Evolutionary conservation across 2,329 filamentous ascomycete species (phyloP), one percentile per base, ranked within the genome.

Genomic region (Aspergillus arachidicola): DNA sequence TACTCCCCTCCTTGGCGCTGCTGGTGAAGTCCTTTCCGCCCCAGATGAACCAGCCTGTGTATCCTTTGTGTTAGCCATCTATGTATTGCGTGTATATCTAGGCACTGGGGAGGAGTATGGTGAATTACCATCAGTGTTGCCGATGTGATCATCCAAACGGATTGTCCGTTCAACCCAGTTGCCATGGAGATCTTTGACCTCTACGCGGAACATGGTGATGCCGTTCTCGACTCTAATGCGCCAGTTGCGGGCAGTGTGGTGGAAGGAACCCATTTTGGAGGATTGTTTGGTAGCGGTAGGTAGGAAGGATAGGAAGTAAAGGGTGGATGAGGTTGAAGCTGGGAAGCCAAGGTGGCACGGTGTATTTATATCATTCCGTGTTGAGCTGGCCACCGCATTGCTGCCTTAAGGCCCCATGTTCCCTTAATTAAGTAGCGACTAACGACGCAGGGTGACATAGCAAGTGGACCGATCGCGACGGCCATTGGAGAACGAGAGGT

Each of bases 11-110:
- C 3, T 54, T 21, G 19, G 68, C 67, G 38, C 41, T 62, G 12
- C 48, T 56, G 57, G 67, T 69, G 67, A 70, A 70, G 53, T 67
- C 61, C 26, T 51, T 28, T 9, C 67, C 67, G 51, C 65, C 68
- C 68, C 68, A 70, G 62, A 68, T 59, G 64, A 70, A 70, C 63
- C 65, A 68, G 23, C 68, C 68, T 70, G 21, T 23, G n/a, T 34
- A 28, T 60, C 43, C 46, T 19, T 9, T 21, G 28, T 3, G 10
- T 38, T 34, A 54, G 51, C 5, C 14, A 51, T 16, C 43, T 16
- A 7, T 30, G 32, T 23, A 34, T 2, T 19, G 32, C 26, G 6
- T 28, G 32, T 54, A 14, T 19, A 21, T 36, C 10, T 1, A 54
- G 30, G 23, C 30, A 36, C 9, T 9, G 10, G 28, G 30, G 51